Conservation (phyloP, 208 protist genomes). For the Trypanosoma caninum region DNA sequence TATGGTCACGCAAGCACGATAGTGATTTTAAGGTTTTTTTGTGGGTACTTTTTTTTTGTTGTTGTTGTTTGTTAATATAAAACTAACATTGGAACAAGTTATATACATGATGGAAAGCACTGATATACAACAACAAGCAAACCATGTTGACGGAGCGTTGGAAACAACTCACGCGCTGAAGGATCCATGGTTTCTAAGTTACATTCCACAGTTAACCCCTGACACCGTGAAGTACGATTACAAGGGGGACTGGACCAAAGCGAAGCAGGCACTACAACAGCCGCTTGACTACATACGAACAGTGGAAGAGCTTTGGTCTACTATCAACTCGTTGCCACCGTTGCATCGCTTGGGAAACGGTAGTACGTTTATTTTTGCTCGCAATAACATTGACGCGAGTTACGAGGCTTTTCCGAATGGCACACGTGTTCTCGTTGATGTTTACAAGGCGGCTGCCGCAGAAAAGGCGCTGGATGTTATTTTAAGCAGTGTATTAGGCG, state of each 20-base stretch:
- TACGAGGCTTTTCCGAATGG: conserved; percentile 88
- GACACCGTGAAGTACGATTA: conserved; percentile 71
- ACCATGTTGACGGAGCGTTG: background rate
- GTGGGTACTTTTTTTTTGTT: no score
- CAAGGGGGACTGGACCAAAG: conserved; percentile 86
- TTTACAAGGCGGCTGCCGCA: conserved; percentile 54
- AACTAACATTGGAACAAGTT: no score
- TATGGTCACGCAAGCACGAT: no score
- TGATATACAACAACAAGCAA: no score
- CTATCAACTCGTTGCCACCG: conserved; percentile 84
- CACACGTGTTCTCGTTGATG: conserved; percentile 68
- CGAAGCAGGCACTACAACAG: conserved; percentile 60
- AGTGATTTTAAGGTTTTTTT: no score
- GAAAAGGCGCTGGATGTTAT: conserved; percentile 68
- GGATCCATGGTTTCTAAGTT: conserved; percentile 83
- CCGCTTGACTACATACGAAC: conserved; percentile 79
- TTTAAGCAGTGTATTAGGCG: conserved; percentile 69
- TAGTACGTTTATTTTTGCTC: conserved; percentile 79
- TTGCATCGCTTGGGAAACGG: conserved; percentile 77
- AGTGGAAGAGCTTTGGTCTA: conserved; percentile 90
- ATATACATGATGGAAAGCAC: no score
- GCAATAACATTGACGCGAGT: conserved; percentile 80
- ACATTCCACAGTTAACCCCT: conserved; percentile 66
- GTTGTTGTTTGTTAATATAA: no score
- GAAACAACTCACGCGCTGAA: conserved; percentile 64